phyloP scores from a whole-genome alignment of 495 filamentous ascomycete species.

The Tuber borchii region DNA sequence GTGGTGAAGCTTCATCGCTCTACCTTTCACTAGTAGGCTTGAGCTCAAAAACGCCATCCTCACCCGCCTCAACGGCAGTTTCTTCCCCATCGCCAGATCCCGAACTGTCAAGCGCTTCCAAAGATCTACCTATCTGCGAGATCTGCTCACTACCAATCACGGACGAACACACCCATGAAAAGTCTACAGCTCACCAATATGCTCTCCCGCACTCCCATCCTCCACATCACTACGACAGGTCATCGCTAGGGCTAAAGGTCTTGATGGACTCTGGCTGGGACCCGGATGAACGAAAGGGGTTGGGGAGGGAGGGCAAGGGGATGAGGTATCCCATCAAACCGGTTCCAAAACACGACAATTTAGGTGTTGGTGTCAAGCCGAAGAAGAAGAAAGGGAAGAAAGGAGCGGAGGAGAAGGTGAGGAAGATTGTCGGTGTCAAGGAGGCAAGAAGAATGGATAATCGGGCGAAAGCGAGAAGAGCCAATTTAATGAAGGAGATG shows the following conservation, averaged over 20 bases:
- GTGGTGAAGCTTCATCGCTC: slow-evolving; percentile 20
- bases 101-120: slow-evolving; percentile 5
- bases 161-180: slow-evolving; percentile 52
- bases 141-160: slow-evolving; percentile 56
- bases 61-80: slow-evolving; percentile 11
- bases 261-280: slow-evolving; percentile 81
- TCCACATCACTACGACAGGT: slow-evolving; percentile 76
- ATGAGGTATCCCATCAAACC: slow-evolving; percentile 68
- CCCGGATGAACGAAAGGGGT: slow-evolving; percentile 66
- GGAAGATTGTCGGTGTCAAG: slow-evolving; percentile 43
- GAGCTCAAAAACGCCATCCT: background rate
- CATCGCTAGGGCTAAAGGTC: slow-evolving; percentile 64
- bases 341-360: slow-evolving; percentile 63
- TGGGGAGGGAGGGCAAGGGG: slow-evolving; percentile 66
- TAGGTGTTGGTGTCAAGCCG: slow-evolving; percentile 57
- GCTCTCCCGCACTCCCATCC: slow-evolving; percentile 74
- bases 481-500: slow-evolving; percentile 65
- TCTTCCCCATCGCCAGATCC: slow-evolving; percentile 9
- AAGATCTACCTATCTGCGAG: slow-evolving; percentile 46
- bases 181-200: slow-evolving; percentile 73
- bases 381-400: slow-evolving; percentile 19
- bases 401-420: slow-evolving; percentile 33
- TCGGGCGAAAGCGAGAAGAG: slow-evolving; percentile 49
- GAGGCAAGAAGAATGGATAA: slow-evolving; percentile 39
- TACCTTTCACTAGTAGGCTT: slow-evolving; percentile 34